Percentiles rank a stretch among this genome's conserved stretches.
Conservation (phyloP, 2,329 filamentous ascomycete species). For the Endoconidiophora polonica region DNA sequence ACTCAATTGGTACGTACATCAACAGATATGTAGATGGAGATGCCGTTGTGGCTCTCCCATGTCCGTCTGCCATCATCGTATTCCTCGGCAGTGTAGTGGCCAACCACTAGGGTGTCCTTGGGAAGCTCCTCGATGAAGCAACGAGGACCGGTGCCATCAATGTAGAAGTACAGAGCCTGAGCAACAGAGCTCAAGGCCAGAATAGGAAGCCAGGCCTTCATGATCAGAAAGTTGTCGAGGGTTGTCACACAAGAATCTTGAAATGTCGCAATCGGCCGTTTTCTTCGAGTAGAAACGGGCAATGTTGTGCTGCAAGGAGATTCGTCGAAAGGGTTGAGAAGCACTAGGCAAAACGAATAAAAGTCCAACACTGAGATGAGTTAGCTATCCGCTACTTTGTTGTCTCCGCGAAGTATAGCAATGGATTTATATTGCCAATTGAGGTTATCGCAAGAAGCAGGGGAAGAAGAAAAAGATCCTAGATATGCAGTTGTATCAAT, state of each 20-base stretch:
- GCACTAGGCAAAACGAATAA: no score
- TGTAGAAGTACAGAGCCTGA: conserved; percentile 87
- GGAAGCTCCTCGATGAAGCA: conserved; percentile 98
- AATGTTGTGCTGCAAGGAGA: no score
- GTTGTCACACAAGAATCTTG: background rate
- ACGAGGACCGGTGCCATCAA: conserved; percentile 71
- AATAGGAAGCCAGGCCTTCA: conserved; percentile 47
- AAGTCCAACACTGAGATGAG: no score
- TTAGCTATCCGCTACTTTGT: background rate
- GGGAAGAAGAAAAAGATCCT: background rate
- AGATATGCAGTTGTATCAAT: background rate
- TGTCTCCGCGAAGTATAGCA: background rate
- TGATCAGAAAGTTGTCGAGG: conserved; percentile 17
- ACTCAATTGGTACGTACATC: conserved; percentile 37
- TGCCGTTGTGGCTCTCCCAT: conserved; percentile 57
- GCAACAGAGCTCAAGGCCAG: conserved; percentile 48
- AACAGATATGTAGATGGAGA: conserved; percentile 80
- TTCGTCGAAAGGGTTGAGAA: no score
- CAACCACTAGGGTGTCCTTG: conserved; percentile 91
- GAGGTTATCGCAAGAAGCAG: background rate
- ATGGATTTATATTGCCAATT: background rate
- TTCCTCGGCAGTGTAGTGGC: conserved; percentile 76
- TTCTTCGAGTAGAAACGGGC: no score
- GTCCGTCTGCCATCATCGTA: conserved; percentile 52
- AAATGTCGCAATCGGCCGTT: background rate